Base-by-base conservation (phyloP, 2,329 filamentous ascomycete species). In the Penicillium sp. region DNA sequence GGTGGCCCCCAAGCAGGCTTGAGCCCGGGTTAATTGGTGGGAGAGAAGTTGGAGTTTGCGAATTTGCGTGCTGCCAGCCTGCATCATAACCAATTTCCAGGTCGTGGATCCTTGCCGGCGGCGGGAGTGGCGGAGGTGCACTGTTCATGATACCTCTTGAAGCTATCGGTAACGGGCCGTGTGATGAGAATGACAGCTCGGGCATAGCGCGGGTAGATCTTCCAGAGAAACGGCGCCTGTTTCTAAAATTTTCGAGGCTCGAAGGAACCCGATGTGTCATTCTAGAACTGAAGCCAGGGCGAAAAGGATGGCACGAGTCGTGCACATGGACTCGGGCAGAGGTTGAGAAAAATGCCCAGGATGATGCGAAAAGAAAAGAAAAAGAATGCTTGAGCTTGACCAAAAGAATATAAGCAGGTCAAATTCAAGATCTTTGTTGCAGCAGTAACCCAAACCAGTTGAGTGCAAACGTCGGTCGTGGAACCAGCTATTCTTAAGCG, bases 91-190 rank as follows among this genome's bases (percentile, higher is more conserved):
- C 84, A 58, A 77, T 70, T 62, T 78, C 75, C 59, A 84, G 73
- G 56, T 84, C 81, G 60, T 78, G 76, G 55, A 88, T 80, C 67
- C 78, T 79, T 48, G 85, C 83, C 54, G 86, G 86, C 62, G 86
- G 86, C 63, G 86, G 86, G 64, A 88, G 77, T 46, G 85, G 84
- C 59, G 86, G 86, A 54, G 86, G 86, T 47, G 78, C 76, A 41
- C 70, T 67, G 46, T 72, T 67, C 54, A 74, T 69, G 49, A 65
- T 67, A 65, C 80, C 78, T 55, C 80, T 77, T 66, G 81, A 79
- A 46, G 83, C 84, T 67, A 89, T 88, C 56, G 84, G 77, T 83
- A 88, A 84, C 61, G 83, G 81, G 58, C 79, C 79, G 57, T 77
- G 76, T 40, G 77, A 71, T 44, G 75, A 66, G 46, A 70, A 69